Conservation (phyloP, 306 rosid genomes). For the Acacia confusa region DNA sequence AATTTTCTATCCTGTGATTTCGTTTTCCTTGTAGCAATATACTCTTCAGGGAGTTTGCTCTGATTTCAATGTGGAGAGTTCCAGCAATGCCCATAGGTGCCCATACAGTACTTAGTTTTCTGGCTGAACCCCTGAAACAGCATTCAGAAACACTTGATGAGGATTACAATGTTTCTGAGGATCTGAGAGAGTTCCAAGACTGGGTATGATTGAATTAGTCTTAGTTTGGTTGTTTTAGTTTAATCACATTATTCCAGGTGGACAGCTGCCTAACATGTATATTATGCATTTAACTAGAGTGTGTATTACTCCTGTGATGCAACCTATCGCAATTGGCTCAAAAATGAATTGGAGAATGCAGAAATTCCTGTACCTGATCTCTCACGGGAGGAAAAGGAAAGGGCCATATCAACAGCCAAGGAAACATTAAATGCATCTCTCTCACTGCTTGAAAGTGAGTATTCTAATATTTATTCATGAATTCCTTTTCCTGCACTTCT, state of each 20-base stretch:
- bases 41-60: constrained; percentile 92
- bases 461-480: constrained; percentile 18
- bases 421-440: constrained; percentile 77
- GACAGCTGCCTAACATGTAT: constrained; percentile 6
- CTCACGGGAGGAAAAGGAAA: constrained; percentile 79
- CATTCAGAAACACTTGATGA: constrained; percentile 71
- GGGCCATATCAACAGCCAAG: constrained; percentile 69
- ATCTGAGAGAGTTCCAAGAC: constrained; percentile 87
- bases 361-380: constrained; percentile 64
- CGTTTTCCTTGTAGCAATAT: constrained; percentile 58
- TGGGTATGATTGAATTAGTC: constrained; percentile 60
- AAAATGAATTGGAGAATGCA: constrained; percentile 77
- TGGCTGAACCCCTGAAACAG: constrained; percentile 95
- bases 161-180: constrained; percentile 57
- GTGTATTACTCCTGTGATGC: constrained; percentile 97
- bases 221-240: constrained; percentile 10
- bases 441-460: constrained; percentile 75
- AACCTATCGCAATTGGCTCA: constrained; percentile 97
- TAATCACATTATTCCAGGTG: constrained; percentile 26
- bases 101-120: constrained; percentile 83
- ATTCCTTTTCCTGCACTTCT: neutral
- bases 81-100: constrained; percentile 95
- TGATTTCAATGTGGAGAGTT: constrained; percentile 97
- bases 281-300: constrained; percentile 50
- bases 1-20: constrained; percentile 10